phyloP scores from a whole-genome alignment of 1,284 basidiomycete genomes.

The Sporisorium iseilematis-ciliati region DNA sequence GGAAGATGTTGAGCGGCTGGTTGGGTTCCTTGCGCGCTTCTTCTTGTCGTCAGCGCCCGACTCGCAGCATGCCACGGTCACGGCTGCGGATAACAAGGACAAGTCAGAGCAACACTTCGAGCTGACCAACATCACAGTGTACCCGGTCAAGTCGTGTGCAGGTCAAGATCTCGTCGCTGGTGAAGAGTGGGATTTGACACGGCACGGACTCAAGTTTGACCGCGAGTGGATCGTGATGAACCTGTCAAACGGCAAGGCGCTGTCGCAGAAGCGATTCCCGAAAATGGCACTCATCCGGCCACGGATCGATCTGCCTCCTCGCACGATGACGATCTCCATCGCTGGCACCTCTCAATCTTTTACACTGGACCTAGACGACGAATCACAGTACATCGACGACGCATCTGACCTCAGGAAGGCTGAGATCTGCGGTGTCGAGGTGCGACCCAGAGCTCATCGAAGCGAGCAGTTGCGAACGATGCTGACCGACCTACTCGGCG shows the following conservation, averaged over 20 bases:
- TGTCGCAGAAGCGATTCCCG: slow-evolving; percentile 53
- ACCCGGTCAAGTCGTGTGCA: slow-evolving; percentile 59
- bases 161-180: slow-evolving; percentile 34
- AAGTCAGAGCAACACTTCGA: slow-evolving; percentile 12
- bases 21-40: slow-evolving; percentile 48
- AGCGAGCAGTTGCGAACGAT: slow-evolving; percentile 21
- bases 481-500: slow-evolving; percentile 42
- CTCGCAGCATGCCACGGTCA: background rate
- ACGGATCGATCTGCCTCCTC: slow-evolving; percentile 21
- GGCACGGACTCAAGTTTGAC: slow-evolving; percentile 49
- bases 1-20: slow-evolving; percentile 47
- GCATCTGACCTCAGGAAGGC: background rate
- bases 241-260: slow-evolving; percentile 42
- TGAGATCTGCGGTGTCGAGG: slow-evolving; percentile 32
- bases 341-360: background rate
- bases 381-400: slow-evolving; percentile 22
- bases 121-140: slow-evolving; percentile 45
- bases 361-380: slow-evolving; percentile 22
- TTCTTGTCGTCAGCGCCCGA: slow-evolving; percentile 25
- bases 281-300: slow-evolving; percentile 58
- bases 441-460: slow-evolving; percentile 31
- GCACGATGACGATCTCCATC: slow-evolving; percentile 27
- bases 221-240: slow-evolving; percentile 58
- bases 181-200: slow-evolving; percentile 42
- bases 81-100: background rate